These are phyloP conservation scores for Nakazawaea ernobii DNA, from an alignment of 805 yeast genomes.

Conservation along the genomic window DNA sequence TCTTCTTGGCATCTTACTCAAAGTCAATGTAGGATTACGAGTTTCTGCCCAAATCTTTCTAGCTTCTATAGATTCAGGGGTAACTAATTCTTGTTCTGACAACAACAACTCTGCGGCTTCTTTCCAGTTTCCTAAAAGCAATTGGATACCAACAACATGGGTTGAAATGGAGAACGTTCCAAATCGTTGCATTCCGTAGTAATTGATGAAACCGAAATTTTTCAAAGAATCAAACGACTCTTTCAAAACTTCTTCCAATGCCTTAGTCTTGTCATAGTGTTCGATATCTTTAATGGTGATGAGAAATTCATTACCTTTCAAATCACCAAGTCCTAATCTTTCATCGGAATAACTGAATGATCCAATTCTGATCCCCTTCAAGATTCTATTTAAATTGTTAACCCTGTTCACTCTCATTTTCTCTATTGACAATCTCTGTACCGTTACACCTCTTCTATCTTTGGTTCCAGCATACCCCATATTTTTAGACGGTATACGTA, in stretches of 20 bases:
- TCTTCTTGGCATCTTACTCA: slow-evolving; percentile 76
- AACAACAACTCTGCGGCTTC: slow-evolving; percentile 73
- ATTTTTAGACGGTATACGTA: slow-evolving; percentile 65
- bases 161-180: slow-evolving; percentile 95
- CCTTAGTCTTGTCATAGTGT: slow-evolving; percentile 24
- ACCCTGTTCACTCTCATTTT: slow-evolving; percentile 71
- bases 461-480: slow-evolving; percentile 92
- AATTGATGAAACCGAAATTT: slow-evolving; percentile 79
- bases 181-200: slow-evolving; percentile 97
- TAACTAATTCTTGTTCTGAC: slow-evolving; percentile 78
- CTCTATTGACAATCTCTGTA: slow-evolving; percentile 70
- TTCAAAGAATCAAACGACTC: slow-evolving; percentile 53
- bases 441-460: slow-evolving; percentile 93
- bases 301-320: slow-evolving; percentile 82
- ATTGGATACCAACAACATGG: slow-evolving; percentile 71
- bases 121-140: slow-evolving; percentile 72
- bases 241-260: slow-evolving; percentile 41
- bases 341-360: slow-evolving; percentile 62
- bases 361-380: slow-evolving; percentile 77
- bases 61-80: slow-evolving; percentile 79
- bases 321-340: slow-evolving; percentile 71
- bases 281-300: slow-evolving; percentile 77
- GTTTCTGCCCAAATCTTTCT: slow-evolving; percentile 78
- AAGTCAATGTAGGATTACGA: slow-evolving; percentile 56
- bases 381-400: slow-evolving; percentile 65